These are phyloP conservation scores for Pyrenophora tritici-repentis DNA, from an alignment of 2,329 filamentous ascomycete species.

Conservation along the genomic window DNA sequence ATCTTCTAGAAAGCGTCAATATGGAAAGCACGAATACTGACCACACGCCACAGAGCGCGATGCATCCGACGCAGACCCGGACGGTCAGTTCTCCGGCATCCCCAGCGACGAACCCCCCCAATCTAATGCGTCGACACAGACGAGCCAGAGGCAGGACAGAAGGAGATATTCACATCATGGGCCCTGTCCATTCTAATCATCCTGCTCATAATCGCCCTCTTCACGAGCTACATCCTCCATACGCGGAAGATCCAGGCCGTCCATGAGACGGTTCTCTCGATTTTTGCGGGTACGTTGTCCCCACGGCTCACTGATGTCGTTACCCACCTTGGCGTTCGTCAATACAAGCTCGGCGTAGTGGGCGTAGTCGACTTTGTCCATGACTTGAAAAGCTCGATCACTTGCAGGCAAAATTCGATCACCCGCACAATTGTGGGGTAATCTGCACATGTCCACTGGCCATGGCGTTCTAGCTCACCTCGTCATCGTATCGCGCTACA, in stretches of 20 bases:
- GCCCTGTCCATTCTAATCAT: conserved; percentile 95
- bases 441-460: conserved; percentile 16
- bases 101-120: conserved; percentile 12
- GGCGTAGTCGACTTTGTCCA: conserved; percentile 18
- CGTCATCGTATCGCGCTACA: conserved; percentile 24
- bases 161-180: conserved; percentile 96
- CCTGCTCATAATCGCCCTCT: conserved; percentile 90
- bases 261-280: conserved; percentile 97
- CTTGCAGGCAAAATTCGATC: conserved; percentile 13
- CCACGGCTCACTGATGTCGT: not conserved
- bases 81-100: conserved; percentile 44
- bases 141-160: conserved; percentile 79
- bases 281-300: conserved; percentile 76
- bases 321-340: conserved; percentile 7
- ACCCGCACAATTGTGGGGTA: conserved; percentile 16
- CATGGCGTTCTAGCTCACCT: conserved; percentile 18
- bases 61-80: conserved; percentile 53
- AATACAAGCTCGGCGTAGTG: conserved; percentile 12
- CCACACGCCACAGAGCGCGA: conserved; percentile 47
- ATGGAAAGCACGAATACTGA: conserved; percentile 2
- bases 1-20: not conserved
- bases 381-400: conserved; percentile 5
- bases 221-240: conserved; percentile 95
- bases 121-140: conserved; percentile 56
- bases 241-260: conserved; percentile 96